A percentile compares a stretch with the other conserved stretches of the same genome.
phyloP scores from a whole-genome alignment of 176 grass and related monocot genomes.

The sorghum (Sorghum bicolor) region DNA sequence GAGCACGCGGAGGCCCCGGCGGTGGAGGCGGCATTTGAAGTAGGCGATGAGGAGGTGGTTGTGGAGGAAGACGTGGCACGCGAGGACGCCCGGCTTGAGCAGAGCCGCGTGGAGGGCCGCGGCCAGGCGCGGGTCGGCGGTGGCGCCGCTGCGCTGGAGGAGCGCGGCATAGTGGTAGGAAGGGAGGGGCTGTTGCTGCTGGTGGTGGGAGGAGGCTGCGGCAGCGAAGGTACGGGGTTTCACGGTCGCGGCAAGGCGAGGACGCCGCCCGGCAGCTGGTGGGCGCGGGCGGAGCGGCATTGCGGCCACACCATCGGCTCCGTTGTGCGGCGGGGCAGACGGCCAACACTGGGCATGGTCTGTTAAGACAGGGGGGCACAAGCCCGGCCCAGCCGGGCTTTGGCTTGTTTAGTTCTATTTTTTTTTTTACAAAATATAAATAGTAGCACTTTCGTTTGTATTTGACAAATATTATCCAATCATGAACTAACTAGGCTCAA shows the following conservation, averaged over 20 bases:
- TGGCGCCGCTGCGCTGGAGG: conserved; percentile 38
- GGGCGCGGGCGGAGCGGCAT: background rate
- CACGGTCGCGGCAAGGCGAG: background rate
- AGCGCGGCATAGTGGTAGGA: conserved; percentile 18
- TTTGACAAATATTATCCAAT: too few relatives aligned
- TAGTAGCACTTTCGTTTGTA: too few relatives aligned
- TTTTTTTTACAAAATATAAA: too few relatives aligned
- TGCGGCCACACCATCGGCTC: background rate
- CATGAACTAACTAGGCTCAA: too few relatives aligned
- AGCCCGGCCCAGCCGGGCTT: too few relatives aligned
- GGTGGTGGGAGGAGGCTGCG: background rate
- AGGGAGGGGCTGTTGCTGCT: background rate
- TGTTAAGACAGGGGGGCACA: too few relatives aligned
- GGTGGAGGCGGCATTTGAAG: conserved; percentile 31
- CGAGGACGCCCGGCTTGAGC: conserved; percentile 42
- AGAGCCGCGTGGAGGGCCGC: conserved; percentile 42
- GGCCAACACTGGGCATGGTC: too few relatives aligned
- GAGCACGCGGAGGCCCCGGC: conserved; percentile 48
- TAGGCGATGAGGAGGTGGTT: conserved; percentile 72
- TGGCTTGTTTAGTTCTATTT: too few relatives aligned
- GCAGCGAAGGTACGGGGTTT: background rate
- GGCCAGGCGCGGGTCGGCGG: conserved; percentile 27
- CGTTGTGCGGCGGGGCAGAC: too few relatives aligned
- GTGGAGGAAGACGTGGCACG: conserved; percentile 36
- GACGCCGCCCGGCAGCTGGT: background rate